Evolutionary conservation across 257 asterid genomes (phyloP).

Genomic region (Solanum raphanifolium): DNA sequence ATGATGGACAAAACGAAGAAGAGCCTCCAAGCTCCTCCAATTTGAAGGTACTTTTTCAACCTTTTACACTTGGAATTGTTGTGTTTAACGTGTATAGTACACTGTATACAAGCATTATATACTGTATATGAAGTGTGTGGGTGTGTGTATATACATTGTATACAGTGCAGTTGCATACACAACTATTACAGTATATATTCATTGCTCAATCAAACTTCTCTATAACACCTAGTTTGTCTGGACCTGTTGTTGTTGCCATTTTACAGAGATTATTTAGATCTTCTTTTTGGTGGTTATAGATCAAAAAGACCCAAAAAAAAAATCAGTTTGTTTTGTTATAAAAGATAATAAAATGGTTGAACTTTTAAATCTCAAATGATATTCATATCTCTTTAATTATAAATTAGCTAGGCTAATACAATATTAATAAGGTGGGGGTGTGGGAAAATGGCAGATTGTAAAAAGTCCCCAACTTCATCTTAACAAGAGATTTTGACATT

Average conservation of each 20-base stretch:
- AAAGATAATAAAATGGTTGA: neutral
- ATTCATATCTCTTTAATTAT: neutral
- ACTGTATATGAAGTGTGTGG: neutral
- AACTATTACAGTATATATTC: neutral
- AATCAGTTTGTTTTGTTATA: neutral
- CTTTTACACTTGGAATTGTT: neutral
- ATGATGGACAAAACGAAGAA: neutral
- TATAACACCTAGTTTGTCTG: neutral
- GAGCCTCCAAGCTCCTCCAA: neutral
- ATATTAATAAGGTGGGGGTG: neutral
- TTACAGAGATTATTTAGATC: neutral
- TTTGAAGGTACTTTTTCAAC: neutral
- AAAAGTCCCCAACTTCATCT: neutral
- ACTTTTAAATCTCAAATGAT: neutral
- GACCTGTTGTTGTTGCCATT: neutral
- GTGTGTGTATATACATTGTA: neutral
- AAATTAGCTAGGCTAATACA: neutral
- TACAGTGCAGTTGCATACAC: neutral
- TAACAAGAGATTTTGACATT: neutral
- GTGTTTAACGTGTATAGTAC: neutral
- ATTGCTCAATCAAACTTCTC: neutral
- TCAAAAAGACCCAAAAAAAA: neutral
- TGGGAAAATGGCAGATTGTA: neutral
- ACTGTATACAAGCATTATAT: neutral
- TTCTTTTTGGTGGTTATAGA: neutral